phyloP scores from a whole-genome alignment of 2,329 filamentous ascomycete species.

The Lachnum nothofagi region DNA sequence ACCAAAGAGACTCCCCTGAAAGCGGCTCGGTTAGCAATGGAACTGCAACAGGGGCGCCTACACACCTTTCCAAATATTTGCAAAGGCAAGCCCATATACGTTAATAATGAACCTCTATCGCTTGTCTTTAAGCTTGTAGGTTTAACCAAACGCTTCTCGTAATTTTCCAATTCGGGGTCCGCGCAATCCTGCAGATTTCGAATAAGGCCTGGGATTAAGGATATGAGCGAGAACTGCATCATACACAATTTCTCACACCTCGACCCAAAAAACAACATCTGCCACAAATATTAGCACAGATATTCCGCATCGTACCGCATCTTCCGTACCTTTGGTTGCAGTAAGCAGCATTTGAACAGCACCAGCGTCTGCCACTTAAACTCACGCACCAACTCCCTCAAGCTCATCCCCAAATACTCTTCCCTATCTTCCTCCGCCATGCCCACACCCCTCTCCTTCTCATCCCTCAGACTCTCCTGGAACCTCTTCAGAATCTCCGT shows the following conservation, averaged over 20 bases:
- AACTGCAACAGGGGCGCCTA: background rate
- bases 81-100: slow-evolving; percentile 90
- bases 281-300: slow-evolving; percentile 9
- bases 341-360: slow-evolving; percentile 83
- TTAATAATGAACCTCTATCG: slow-evolving; percentile 80
- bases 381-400: slow-evolving; percentile 87
- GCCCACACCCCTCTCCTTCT: slow-evolving; percentile 58
- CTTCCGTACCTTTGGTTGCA: slow-evolving; percentile 78
- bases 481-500: slow-evolving; percentile 85
- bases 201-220: slow-evolving; percentile 87
- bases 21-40: slow-evolving; percentile 8
- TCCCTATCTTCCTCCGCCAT: slow-evolving; percentile 67
- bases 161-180: slow-evolving; percentile 83
- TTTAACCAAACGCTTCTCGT: slow-evolving; percentile 68
- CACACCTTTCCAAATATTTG: slow-evolving; percentile 87
- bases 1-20: slow-evolving; percentile 82
- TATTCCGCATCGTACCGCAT: background rate
- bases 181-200: slow-evolving; percentile 91
- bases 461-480: slow-evolving; percentile 76
- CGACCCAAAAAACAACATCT: slow-evolving; percentile 99
- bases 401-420: slow-evolving; percentile 80
- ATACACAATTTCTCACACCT: slow-evolving; percentile 93
- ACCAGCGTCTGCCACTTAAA: slow-evolving; percentile 94
- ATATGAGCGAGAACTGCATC: slow-evolving; percentile 96
- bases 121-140: slow-evolving; percentile 86